Conservation (phyloP, 2,329 filamentous ascomycete species). For the Cordyceps pruinosa region DNA sequence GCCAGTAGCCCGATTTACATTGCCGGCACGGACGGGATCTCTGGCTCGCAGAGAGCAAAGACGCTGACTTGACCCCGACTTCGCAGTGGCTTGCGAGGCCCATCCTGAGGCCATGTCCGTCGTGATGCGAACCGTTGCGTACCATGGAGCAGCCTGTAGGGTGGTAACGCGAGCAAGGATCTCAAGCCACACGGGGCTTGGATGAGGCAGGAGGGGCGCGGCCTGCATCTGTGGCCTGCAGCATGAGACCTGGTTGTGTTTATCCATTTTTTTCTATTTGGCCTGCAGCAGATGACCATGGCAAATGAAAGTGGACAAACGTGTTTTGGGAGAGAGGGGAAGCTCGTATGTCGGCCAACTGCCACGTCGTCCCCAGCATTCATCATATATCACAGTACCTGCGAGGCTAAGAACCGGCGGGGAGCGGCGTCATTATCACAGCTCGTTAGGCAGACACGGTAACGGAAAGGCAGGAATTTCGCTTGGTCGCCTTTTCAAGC, state of each 20-base stretch:
- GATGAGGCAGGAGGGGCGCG: neutral
- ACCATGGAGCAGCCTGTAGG: neutral
- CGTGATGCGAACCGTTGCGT: slow-evolving; percentile 9
- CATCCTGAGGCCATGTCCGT: neutral
- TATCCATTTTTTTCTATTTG: slow-evolving; percentile 1
- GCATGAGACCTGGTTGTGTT: slow-evolving; percentile 6
- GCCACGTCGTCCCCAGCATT: slow-evolving; percentile 1
- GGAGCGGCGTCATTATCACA: neutral
- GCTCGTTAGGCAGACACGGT: neutral
- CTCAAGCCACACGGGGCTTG: slow-evolving; percentile 4
- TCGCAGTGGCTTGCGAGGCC: neutral
- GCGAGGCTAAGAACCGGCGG: neutral
- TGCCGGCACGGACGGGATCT: neutral
- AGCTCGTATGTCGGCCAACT: neutral
- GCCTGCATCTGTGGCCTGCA: slow-evolving; percentile 11
- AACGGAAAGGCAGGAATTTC: neutral
- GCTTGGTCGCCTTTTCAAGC: slow-evolving; percentile 7
- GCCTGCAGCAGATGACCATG: slow-evolving; percentile 8
- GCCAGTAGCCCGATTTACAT: neutral
- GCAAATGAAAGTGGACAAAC: neutral
- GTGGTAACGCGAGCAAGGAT: slow-evolving; percentile 7
- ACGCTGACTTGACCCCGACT: neutral
- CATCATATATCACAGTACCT: slow-evolving; percentile 1
- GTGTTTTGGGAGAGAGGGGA: slow-evolving; percentile 1
- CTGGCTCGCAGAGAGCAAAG: neutral